Evolutionary conservation across 306 rosid genomes (phyloP).

Genomic region (Delonix regia): DNA sequence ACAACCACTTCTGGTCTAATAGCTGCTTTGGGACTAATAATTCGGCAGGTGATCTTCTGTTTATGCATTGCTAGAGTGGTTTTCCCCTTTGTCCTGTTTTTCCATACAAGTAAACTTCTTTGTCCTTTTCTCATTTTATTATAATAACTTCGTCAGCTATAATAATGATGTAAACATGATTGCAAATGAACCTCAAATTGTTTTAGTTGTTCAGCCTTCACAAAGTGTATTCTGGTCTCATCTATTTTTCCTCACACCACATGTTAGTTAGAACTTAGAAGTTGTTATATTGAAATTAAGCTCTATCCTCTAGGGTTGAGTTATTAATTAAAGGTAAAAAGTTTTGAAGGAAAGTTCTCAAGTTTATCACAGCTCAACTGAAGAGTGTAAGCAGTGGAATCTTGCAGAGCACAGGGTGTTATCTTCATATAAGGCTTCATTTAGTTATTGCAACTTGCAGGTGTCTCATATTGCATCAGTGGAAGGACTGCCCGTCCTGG

Average conservation of each 20-base stretch:
- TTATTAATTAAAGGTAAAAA: constrained; percentile 25
- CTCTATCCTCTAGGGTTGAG: constrained; percentile 15
- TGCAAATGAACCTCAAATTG: constrained; percentile 2
- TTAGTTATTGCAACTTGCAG: constrained; percentile 49
- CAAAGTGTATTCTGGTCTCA: neutral
- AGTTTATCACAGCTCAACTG: constrained; percentile 6
- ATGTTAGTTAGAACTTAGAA: neutral
- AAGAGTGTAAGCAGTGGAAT: constrained; percentile 11
- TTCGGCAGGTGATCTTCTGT: constrained; percentile 66
- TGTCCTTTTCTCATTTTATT: neutral
- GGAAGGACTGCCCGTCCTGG: constrained; percentile 81
- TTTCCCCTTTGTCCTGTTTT: neutral
- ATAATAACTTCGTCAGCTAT: neutral
- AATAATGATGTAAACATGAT: constrained; percentile 21
- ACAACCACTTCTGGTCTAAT: constrained; percentile 70
- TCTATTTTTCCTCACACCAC: constrained; percentile 12
- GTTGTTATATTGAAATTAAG: constrained; percentile 26
- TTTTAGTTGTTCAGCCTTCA: constrained; percentile 12
- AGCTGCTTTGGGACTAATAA: constrained; percentile 67
- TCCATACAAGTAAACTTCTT: no score
- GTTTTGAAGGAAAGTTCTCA: constrained; percentile 11
- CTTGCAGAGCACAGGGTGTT: constrained; percentile 24
- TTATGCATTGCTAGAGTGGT: constrained; percentile 10
- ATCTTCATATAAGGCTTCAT: constrained; percentile 18
- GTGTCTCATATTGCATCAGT: constrained; percentile 71